phyloP scores from a whole-genome alignment of 768 basidiomycete species.

The Phallus indusiatus region DNA sequence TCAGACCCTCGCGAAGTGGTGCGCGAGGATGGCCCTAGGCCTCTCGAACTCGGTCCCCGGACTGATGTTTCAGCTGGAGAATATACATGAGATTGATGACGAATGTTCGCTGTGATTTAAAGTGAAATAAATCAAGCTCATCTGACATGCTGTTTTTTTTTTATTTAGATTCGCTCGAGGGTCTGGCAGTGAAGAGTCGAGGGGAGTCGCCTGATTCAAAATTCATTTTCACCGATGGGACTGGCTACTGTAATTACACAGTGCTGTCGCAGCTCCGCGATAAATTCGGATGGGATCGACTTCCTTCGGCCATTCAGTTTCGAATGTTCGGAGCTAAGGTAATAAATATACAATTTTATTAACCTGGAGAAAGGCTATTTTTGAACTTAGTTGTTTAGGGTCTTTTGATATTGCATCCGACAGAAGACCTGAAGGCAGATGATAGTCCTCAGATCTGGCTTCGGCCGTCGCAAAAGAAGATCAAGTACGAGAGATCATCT shows the following conservation, averaged over 20 bases:
- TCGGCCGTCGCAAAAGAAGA: conserved; percentile 53
- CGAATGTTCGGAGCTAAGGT: conserved; percentile 41
- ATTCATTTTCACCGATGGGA: conserved; percentile 44
- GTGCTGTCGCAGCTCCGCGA: conserved; percentile 26
- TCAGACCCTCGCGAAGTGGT: conserved; percentile 56
- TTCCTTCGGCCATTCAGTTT: conserved; percentile 42
- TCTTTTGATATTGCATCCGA: conserved; percentile 47
- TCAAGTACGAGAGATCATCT: conserved; percentile 27
- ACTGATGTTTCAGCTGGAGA: conserved; percentile 24
- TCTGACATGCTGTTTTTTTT: not conserved
- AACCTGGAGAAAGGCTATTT: not conserved
- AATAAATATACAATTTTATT: not conserved
- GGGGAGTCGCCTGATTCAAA: not conserved
- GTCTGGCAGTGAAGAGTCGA: conserved; percentile 9
- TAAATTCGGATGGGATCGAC: conserved; percentile 26
- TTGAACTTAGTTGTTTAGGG: not conserved
- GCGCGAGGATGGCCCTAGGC: conserved; percentile 50
- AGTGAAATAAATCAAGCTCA: not conserved
- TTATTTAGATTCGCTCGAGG: conserved; percentile 17
- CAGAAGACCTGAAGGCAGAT: conserved; percentile 25
- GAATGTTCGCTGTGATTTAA: conserved; percentile 30
- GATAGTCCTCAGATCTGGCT: conserved; percentile 47
- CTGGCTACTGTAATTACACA: conserved; percentile 35
- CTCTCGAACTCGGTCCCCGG: conserved; percentile 60
- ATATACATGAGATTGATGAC: conserved; percentile 36